A percentile compares a stretch with the other conserved stretches of the same genome.
phyloP scores from a whole-genome alignment of 148 eudicot genomes.

The Arbutus unedo region DNA sequence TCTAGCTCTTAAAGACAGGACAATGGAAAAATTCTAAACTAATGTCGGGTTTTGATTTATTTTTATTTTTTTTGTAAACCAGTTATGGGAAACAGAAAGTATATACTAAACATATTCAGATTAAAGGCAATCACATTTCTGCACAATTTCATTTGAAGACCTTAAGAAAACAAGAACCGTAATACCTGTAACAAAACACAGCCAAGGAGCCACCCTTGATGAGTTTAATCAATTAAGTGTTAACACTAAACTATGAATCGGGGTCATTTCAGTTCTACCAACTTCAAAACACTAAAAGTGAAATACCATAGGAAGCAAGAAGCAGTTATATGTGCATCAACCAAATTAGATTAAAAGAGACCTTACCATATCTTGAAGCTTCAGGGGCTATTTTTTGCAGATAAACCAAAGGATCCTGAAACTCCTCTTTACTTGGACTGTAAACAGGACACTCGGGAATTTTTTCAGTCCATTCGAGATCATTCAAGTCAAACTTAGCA shows the following conservation, averaged over 20 bases:
- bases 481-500: slow-evolving; percentile 53
- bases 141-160: not conserved
- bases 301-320: not conserved
- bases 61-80: not conserved
- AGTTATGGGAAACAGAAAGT: not conserved
- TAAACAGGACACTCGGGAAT: slow-evolving; percentile 88
- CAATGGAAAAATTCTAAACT: not conserved
- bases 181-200: not conserved
- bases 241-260: not conserved
- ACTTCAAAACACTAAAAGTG: not conserved
- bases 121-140: not conserved
- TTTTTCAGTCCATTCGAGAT: slow-evolving; percentile 70
- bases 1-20: not conserved
- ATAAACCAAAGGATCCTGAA: slow-evolving; percentile 87
- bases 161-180: not conserved
- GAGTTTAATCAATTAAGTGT: not conserved
- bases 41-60: not conserved
- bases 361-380: slow-evolving; percentile 85
- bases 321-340: not conserved
- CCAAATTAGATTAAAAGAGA: not conserved
- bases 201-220: not conserved
- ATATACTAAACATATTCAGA: not conserved
- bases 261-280: not conserved
- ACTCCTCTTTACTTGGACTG: slow-evolving; percentile 76
- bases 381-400: slow-evolving; percentile 87